Conservation (phyloP, 2,329 filamentous ascomycete species). For the Hymenoscyphus infarciens region DNA sequence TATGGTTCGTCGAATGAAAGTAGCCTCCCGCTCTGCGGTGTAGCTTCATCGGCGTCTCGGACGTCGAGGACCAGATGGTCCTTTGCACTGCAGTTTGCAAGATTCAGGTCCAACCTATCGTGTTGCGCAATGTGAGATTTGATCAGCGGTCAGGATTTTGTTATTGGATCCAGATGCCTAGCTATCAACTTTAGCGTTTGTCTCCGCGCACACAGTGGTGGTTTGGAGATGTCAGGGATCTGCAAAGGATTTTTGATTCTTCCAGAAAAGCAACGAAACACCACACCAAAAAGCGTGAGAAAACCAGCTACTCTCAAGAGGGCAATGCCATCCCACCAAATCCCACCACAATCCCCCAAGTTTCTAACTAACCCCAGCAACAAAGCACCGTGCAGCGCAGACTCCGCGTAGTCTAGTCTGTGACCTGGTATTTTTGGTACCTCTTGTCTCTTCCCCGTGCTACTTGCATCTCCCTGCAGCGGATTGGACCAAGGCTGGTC, state of each 20-base stretch:
- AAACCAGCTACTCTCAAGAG: background rate
- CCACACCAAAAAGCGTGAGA: slow-evolving; percentile 11
- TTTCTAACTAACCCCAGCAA: background rate
- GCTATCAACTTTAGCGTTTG: background rate
- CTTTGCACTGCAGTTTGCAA: slow-evolving; percentile 18
- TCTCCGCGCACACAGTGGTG: slow-evolving; percentile 1
- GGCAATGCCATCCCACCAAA: background rate
- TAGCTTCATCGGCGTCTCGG: slow-evolving; percentile 28
- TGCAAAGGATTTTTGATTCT: slow-evolving; percentile 18
- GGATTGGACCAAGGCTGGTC: slow-evolving; percentile 11
- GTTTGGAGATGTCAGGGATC: slow-evolving; percentile 11
- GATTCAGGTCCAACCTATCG: slow-evolving; percentile 23
- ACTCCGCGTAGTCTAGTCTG: background rate
- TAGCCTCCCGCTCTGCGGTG: slow-evolving; percentile 33
- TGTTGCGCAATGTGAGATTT: slow-evolving; percentile 14
- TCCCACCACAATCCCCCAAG: background rate
- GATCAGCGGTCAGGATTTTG: slow-evolving; percentile 12
- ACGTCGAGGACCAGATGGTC: slow-evolving; percentile 23
- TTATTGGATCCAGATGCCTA: slow-evolving; percentile 12
- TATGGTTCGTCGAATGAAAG: slow-evolving; percentile 27
- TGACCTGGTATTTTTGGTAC: slow-evolving; percentile 21
- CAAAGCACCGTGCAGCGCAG: slow-evolving; percentile 1
- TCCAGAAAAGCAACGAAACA: slow-evolving; percentile 23
- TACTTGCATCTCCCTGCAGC: slow-evolving; percentile 26
- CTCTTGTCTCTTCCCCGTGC: slow-evolving; percentile 14